Percentiles rank a stretch among this genome's conserved stretches.
phyloP scores from a whole-genome alignment of 352 stramenopile genomes.

The Thalassiosira pacifica region DNA sequence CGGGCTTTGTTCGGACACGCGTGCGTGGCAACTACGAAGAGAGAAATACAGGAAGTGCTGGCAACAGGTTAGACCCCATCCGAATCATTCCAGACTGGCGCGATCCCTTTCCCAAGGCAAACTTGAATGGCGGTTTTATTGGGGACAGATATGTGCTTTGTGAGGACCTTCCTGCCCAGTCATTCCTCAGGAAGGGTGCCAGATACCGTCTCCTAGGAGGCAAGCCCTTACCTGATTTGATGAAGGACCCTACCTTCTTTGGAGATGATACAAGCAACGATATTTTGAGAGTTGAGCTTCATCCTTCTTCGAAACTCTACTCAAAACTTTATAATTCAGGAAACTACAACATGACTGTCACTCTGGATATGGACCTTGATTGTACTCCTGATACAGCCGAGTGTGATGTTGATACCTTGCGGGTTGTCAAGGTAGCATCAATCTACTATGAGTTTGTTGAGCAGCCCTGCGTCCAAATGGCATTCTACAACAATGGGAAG shows the following conservation, averaged over 20 bases:
- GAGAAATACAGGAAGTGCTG: background rate
- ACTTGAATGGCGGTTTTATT: constrained; percentile 71
- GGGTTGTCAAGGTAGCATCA: constrained; percentile 69
- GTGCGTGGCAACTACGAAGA: constrained; percentile 54
- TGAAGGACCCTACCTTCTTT: constrained; percentile 55
- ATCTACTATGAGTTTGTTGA: constrained; percentile 84
- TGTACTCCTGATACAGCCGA: constrained; percentile 41
- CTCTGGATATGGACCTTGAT: constrained; percentile 48
- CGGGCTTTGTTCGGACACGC: constrained; percentile 59
- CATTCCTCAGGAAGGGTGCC: constrained; percentile 71
- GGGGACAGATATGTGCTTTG: constrained; percentile 79
- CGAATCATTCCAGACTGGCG: constrained; percentile 60
- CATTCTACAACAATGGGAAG: constrained; percentile 75
- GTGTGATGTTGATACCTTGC: constrained; percentile 73
- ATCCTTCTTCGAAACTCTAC: constrained; percentile 46
- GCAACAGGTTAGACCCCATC: constrained; percentile 68
- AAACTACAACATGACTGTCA: constrained; percentile 50
- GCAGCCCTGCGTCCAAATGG: constrained; percentile 68
- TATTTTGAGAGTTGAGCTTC: constrained; percentile 43
- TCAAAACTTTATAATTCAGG: constrained; percentile 48
- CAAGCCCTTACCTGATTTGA: constrained; percentile 46
- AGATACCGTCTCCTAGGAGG: constrained; percentile 64
- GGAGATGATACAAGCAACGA: constrained; percentile 21
- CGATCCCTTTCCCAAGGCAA: constrained; percentile 79
- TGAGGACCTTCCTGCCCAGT: constrained; percentile 52